These are phyloP conservation scores for Lotus japonicus DNA, from an alignment of 306 rosid species.

Conservation along the genomic window DNA sequence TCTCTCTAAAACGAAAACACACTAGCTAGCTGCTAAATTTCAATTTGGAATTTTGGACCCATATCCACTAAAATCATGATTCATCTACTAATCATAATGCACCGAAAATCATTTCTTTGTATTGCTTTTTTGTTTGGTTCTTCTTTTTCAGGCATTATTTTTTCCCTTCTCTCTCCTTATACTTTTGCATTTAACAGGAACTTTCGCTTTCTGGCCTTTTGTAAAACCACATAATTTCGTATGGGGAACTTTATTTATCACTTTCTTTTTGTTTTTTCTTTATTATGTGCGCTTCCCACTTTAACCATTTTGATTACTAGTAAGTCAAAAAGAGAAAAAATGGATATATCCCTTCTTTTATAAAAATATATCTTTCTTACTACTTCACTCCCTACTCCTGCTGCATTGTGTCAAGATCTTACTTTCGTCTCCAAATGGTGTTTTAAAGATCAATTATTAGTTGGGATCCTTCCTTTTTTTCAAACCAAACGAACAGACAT, in stretches of 20 bases:
- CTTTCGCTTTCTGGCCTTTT: slow-evolving; percentile 66
- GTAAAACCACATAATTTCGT: slow-evolving; percentile 50
- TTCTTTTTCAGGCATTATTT: slow-evolving; percentile 32
- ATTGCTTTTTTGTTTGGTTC: slow-evolving; percentile 42
- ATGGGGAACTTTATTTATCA: slow-evolving; percentile 35
- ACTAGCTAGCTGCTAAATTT: slow-evolving; percentile 25
- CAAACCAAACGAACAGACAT: too few relatives aligned
- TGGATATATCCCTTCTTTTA: neutral
- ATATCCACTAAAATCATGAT: slow-evolving; percentile 47
- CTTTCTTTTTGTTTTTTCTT: slow-evolving; percentile 25
- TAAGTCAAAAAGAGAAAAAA: slow-evolving; percentile 25
- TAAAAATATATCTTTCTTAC: neutral
- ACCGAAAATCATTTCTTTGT: slow-evolving; percentile 33
- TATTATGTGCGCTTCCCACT: slow-evolving; percentile 29
- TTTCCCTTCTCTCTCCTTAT: slow-evolving; percentile 23
- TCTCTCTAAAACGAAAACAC: slow-evolving; percentile 44
- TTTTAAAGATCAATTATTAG: too few relatives aligned
- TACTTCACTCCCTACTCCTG: too few relatives aligned
- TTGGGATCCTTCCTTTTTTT: too few relatives aligned
- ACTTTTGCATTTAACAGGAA: slow-evolving; percentile 30
- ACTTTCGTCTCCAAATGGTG: too few relatives aligned
- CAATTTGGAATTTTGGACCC: slow-evolving; percentile 37
- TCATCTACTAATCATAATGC: slow-evolving; percentile 41
- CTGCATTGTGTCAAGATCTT: neutral
- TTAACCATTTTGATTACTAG: slow-evolving; percentile 28